These are phyloP conservation scores for Cochlearia excelsa DNA, from an alignment of 345 rosid species.

Conservation along the genomic window DNA sequence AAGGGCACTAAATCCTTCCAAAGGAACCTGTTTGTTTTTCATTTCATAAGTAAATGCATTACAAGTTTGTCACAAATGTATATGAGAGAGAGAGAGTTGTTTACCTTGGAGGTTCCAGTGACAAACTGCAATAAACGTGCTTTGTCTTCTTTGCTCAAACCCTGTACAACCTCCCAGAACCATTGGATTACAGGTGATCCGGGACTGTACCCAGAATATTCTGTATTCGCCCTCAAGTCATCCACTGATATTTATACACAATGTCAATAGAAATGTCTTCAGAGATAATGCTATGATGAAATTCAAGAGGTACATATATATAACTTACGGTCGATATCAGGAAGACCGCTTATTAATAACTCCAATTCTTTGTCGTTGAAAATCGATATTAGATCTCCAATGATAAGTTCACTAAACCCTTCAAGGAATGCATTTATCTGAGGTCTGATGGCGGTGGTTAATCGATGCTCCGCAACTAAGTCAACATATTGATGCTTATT, in stretches of 20 bases:
- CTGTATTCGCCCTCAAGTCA: conserved; percentile 85
- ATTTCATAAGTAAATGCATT: too few relatives aligned
- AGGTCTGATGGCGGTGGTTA: conserved; percentile 97
- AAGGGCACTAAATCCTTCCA: conserved; percentile 94
- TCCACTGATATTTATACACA: conserved; percentile 58
- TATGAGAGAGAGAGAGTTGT: too few relatives aligned
- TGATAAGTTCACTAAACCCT: conserved; percentile 80
- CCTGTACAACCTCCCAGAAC: conserved; percentile 99
- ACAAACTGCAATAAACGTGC: conserved; percentile 96
- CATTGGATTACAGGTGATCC: conserved; percentile 92
- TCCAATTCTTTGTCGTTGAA: conserved; percentile 95
- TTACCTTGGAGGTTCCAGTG: conserved; percentile 96
- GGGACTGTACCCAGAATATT: conserved; percentile 89
- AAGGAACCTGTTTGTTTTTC: conserved; percentile 60
- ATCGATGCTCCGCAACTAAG: conserved; percentile 80
- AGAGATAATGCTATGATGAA: too few relatives aligned
- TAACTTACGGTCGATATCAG: conserved; percentile 86
- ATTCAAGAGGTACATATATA: too few relatives aligned
- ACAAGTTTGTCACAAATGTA: too few relatives aligned
- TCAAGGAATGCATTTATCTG: conserved; percentile 90
- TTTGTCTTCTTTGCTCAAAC: conserved; percentile 93
- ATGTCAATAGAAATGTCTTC: not conserved
- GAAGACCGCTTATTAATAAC: conserved; percentile 90
- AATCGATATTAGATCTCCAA: conserved; percentile 71
- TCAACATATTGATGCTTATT: conserved; percentile 92